These are phyloP conservation scores for Termitomyces sp. DNA, from an alignment of 768 basidiomycete genomes.

Conservation along the genomic window DNA sequence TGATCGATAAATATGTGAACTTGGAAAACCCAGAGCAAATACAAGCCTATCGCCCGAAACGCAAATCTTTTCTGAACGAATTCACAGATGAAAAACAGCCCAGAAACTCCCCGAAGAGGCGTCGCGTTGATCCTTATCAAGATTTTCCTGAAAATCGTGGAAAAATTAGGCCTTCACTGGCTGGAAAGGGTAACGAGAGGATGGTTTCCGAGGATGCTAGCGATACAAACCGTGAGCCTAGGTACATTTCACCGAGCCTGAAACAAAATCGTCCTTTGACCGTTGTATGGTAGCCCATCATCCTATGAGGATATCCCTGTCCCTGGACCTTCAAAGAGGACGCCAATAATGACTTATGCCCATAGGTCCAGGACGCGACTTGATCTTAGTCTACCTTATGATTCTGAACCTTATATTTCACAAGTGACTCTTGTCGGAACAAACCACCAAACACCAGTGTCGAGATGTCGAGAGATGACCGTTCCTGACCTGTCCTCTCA, in stretches of 20 bases:
- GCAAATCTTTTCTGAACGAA: conserved; percentile 7
- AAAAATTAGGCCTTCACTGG: neutral
- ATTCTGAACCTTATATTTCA: conserved; percentile 8
- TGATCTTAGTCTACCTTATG: neutral
- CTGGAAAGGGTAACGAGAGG: conserved; percentile 3
- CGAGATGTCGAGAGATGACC: neutral
- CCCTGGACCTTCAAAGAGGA: conserved; percentile 2
- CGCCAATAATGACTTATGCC: neutral
- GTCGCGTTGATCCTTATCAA: neutral
- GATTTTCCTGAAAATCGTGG: too few species aligned
- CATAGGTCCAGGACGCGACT: neutral
- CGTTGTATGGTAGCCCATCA: neutral
- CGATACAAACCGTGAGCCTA: neutral
- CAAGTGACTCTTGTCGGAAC: conserved; percentile 13
- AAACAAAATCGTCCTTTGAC: neutral
- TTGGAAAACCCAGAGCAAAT: conserved; percentile 20
- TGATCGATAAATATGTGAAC: conserved; percentile 26
- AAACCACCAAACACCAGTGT: neutral
- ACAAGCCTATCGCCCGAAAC: conserved; percentile 22
- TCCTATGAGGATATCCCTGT: neutral
- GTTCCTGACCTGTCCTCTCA: neutral
- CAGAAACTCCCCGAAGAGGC: conserved; percentile 1
- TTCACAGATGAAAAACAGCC: neutral
- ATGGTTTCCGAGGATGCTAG: neutral
- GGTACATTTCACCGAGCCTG: neutral